These are phyloP conservation scores for Pseudogymnoascus sp. DNA, from an alignment of 2,329 filamentous ascomycete genomes.

Conservation along the genomic window DNA sequence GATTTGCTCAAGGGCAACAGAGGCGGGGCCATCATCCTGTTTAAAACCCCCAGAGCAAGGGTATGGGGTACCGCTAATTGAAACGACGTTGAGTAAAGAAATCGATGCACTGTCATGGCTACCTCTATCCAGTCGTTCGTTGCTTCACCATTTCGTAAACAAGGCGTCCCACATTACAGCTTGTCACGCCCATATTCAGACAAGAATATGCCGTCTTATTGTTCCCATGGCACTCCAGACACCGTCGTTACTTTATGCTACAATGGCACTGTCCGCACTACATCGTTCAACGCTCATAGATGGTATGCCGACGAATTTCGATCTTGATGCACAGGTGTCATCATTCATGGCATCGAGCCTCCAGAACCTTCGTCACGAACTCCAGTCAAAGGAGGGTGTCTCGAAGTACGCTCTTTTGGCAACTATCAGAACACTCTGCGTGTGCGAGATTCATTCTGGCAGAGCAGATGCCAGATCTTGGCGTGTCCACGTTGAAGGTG, in stretches of 20 bases:
- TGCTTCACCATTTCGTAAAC: constrained; percentile 35
- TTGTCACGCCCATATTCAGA: constrained; percentile 33
- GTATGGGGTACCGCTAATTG: neutral
- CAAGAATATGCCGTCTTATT: constrained; percentile 35
- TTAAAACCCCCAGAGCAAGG: neutral
- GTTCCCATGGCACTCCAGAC: constrained; percentile 37
- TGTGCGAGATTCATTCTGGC: constrained; percentile 36
- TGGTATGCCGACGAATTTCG: constrained; percentile 28
- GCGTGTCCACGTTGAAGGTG: constrained; percentile 36
- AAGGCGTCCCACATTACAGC: constrained; percentile 35
- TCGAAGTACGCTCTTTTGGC: constrained; percentile 31
- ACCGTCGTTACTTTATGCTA: constrained; percentile 35
- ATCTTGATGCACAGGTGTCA: constrained; percentile 32
- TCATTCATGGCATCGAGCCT: constrained; percentile 34
- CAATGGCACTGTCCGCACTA: constrained; percentile 35
- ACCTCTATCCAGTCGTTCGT: constrained; percentile 28
- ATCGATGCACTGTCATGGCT: constrained; percentile 33
- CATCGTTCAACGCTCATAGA: constrained; percentile 33
- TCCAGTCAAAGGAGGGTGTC: constrained; percentile 28
- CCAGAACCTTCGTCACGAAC: constrained; percentile 33
- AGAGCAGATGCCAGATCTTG: constrained; percentile 32
- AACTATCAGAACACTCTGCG: constrained; percentile 35
- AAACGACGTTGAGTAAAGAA: constrained; percentile 23
- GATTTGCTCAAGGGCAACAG: neutral
- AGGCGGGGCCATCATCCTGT: neutral